Evolutionary conservation across 139 green algal genomes (phyloP), one percentile per base, ranked within the genome.

Genomic region (Ostreobium quekettii): DNA sequence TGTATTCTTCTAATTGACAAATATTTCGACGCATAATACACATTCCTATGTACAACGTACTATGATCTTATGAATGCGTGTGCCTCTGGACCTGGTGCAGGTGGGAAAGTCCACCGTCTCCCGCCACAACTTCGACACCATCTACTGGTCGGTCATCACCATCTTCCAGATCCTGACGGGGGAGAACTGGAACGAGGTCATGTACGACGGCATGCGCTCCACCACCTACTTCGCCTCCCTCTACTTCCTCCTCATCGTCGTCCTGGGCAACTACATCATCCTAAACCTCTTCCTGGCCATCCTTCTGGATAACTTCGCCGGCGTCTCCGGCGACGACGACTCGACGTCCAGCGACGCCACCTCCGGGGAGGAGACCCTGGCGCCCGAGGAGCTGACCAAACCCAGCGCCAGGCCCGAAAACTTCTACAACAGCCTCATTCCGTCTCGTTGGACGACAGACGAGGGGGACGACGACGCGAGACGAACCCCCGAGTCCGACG

Each of bases 271-370:
- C 48, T 90, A 89, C 76, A 80, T 89, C 47, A 58, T 90, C 19
- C 76, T 93, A 33, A 91, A 91, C 75, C 80, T 93, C 38, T 89
- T 93, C 65, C 75, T 93, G 22, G 87, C 87, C 31, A 88, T 94
- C 37, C 67, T 90, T 8, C 76, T 90, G 32, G 77, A 84, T 47
- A 83, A 85, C 65, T 83, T 90, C 30, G 61, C 61, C 53, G 61
- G 61, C 35, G 6, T 57, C 4, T n/a, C 22, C n/a, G 29, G 30
- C 24, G 24, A 66, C 15, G 29, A 37, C 7, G 53, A 62, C n/a
- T 11, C n/a, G 15, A 11, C 53, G 7, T 62, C n/a, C n/a, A n/a
- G n/a, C n/a, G n/a, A n/a, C n/a, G n/a, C n/a, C n/a, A n/a, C n/a
- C n/a, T n/a, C n/a, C n/a, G n/a, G n/a, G n/a, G n/a, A n/a, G n/a